Conservation (phyloP, 163 green algal genomes). For the Volvox carteri region DNA sequence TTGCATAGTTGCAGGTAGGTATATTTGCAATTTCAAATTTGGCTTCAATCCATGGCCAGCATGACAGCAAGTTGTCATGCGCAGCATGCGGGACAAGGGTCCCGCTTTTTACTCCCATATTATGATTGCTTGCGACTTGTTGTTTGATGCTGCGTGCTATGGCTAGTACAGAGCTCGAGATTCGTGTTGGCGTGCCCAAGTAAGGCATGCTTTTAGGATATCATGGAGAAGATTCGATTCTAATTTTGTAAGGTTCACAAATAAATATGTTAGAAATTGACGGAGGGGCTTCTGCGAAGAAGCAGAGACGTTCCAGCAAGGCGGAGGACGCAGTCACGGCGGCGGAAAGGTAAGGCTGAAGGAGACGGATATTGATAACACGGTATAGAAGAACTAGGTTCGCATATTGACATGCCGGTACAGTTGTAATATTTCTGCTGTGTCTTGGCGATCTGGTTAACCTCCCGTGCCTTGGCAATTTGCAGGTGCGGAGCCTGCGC, state of each 20-base stretch:
- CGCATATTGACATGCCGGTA: not conserved
- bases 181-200: too few relatives aligned
- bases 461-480: not conserved
- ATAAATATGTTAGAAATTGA: not conserved
- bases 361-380: not conserved
- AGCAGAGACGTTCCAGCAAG: not conserved
- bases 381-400: not conserved
- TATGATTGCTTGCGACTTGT: too few relatives aligned
- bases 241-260: not conserved
- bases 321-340: not conserved
- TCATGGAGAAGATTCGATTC: not conserved
- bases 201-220: too few relatives aligned
- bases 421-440: not conserved
- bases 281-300: not conserved
- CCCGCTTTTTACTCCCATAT: too few relatives aligned
- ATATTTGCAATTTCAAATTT: too few relatives aligned
- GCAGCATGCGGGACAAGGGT: too few relatives aligned
- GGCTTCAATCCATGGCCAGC: too few relatives aligned
- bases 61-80: too few relatives aligned
- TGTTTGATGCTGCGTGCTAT: too few relatives aligned
- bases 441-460: not conserved
- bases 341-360: constrained; percentile 9
- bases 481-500: not conserved
- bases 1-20: too few relatives aligned
- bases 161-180: too few relatives aligned